phyloP scores from a whole-genome alignment of 1,284 basidiomycete species.

The Cryptococcus sp. region DNA sequence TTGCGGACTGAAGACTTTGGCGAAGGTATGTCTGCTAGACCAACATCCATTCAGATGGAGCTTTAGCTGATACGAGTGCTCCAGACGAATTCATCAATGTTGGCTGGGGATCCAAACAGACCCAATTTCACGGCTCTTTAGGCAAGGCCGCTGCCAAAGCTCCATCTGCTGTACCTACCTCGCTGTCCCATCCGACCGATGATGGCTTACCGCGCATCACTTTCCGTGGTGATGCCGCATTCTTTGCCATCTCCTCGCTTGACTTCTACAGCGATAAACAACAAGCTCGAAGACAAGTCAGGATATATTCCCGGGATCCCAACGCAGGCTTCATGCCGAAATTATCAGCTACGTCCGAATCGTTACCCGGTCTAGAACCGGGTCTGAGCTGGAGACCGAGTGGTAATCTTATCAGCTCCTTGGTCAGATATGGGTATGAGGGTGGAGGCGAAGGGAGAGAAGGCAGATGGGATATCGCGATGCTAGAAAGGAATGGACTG shows the following conservation, averaged over 20 bases:
- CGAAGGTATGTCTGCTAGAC: conserved; percentile 61
- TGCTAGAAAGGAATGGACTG: conserved; percentile 94
- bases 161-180: conserved; percentile 32
- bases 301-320: conserved; percentile 71
- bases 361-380: conserved; percentile 78
- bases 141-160: conserved; percentile 77
- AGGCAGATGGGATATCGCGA: conserved; percentile 79
- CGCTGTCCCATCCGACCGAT: conserved; percentile 62
- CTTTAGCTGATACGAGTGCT: conserved; percentile 10
- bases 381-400: conserved; percentile 82
- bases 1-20: conserved; percentile 78
- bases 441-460: conserved; percentile 62
- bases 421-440: conserved; percentile 77
- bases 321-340: conserved; percentile 58
- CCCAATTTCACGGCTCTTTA: conserved; percentile 95
- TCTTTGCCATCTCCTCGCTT: conserved; percentile 80
- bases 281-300: conserved; percentile 61
- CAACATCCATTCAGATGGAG: neutral
- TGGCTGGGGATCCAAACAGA: conserved; percentile 96
- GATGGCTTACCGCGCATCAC: conserved; percentile 72
- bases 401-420: conserved; percentile 79
- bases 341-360: conserved; percentile 83
- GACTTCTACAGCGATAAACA: conserved; percentile 47
- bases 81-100: conserved; percentile 87
- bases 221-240: conserved; percentile 91